A percentile compares a stretch with the other conserved stretches of the same genome.
These are phyloP conservation scores for Clitopilus hobsonii DNA, from an alignment of 768 basidiomycete genomes.

Conservation along the genomic window DNA sequence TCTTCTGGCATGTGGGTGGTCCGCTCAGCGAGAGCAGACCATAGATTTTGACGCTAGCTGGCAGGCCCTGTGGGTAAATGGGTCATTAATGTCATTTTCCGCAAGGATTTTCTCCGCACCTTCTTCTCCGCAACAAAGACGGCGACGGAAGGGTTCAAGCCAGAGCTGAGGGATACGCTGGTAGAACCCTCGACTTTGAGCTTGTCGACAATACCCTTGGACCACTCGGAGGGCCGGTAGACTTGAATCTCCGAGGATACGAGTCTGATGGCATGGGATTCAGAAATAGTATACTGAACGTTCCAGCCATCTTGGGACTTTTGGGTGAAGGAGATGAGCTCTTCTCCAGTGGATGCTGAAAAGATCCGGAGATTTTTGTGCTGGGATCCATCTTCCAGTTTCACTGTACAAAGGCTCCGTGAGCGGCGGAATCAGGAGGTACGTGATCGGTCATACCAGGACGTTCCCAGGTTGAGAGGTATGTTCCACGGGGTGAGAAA, in stretches of 20 bases:
- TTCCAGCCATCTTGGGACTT: slow-evolving; percentile 92
- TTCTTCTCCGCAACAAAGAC: slow-evolving; percentile 95
- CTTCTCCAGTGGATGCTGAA: slow-evolving; percentile 79
- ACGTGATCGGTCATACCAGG: slow-evolving; percentile 43
- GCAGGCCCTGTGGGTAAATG: slow-evolving; percentile 57
- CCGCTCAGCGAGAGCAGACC: slow-evolving; percentile 57
- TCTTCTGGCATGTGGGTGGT: slow-evolving; percentile 78
- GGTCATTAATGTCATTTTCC: not conserved
- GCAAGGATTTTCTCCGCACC: slow-evolving; percentile 29
- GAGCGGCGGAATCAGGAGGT: not conserved
- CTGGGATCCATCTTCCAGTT: slow-evolving; percentile 85
- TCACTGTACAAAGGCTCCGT: slow-evolving; percentile 36
- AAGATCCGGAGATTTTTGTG: slow-evolving; percentile 95
- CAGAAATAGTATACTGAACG: slow-evolving; percentile 86
- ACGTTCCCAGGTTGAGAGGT: slow-evolving; percentile 94
- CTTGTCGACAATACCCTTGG: slow-evolving; percentile 75
- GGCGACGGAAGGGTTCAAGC: slow-evolving; percentile 83
- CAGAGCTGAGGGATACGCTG: slow-evolving; percentile 72
- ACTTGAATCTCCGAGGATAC: slow-evolving; percentile 82
- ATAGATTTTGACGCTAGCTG: slow-evolving; percentile 84
- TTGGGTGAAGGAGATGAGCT: slow-evolving; percentile 83
- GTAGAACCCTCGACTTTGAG: slow-evolving; percentile 82
- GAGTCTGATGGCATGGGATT: slow-evolving; percentile 79
- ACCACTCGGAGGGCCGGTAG: slow-evolving; percentile 76
- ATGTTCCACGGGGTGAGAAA: slow-evolving; percentile 93